phyloP scores from a whole-genome alignment of 306 rosid species.

The Myrica gale region DNA sequence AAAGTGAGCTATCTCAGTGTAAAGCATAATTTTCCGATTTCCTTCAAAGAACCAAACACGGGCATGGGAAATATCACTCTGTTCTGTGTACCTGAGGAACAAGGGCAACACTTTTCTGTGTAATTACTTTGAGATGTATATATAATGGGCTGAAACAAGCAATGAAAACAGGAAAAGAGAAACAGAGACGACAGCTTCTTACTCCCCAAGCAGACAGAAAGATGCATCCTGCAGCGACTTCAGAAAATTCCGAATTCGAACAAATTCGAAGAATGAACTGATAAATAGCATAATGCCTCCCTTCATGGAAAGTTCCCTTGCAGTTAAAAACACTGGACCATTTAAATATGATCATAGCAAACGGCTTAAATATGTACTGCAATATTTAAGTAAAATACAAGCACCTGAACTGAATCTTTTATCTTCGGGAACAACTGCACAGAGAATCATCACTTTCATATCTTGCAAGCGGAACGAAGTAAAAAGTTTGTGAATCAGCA shows the following conservation, averaged over 20 bases:
- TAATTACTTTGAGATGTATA: conserved; percentile 2
- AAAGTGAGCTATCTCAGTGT: conserved; percentile 92
- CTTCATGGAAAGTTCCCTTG: conserved; percentile 44
- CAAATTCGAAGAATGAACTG: conserved; percentile 76
- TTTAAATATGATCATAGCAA: neutral
- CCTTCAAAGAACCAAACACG: conserved; percentile 81
- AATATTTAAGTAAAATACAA: conserved; percentile 10
- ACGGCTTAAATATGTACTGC: conserved; percentile 3
- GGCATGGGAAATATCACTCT: conserved; percentile 76
- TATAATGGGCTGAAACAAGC: conserved; percentile 8
- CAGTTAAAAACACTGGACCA: conserved; percentile 10
- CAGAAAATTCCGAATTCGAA: conserved; percentile 76
- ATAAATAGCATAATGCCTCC: conserved; percentile 84
- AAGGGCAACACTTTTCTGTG: conserved; percentile 17
- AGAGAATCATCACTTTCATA: conserved; percentile 22
- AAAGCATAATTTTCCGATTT: conserved; percentile 71
- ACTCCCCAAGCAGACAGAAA: conserved; percentile 92
- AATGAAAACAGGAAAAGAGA: conserved; percentile 7
- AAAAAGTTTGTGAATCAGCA: neutral
- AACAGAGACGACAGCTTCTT: conserved; percentile 38
- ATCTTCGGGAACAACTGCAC: conserved; percentile 86
- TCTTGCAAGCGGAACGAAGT: neutral
- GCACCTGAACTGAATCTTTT: conserved; percentile 73
- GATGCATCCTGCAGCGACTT: conserved; percentile 82
- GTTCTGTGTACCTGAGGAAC: conserved; percentile 69